Evolutionary conservation across 192 early-diverging fungal species (phyloP), one percentile per base, ranked within the genome.

Genomic region (Backusella luteola): DNA sequence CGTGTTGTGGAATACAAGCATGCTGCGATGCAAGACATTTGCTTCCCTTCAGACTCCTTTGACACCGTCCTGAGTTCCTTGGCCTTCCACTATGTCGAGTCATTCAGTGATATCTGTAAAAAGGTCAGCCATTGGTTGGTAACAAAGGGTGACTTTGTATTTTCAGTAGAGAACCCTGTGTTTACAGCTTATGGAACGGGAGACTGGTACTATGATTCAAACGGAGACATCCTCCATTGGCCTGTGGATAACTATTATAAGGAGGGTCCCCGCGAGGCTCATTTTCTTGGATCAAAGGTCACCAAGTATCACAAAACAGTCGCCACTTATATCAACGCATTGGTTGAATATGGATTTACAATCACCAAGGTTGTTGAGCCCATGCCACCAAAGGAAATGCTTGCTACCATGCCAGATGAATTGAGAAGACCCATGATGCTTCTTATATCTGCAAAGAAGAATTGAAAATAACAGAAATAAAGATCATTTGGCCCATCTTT

Each of bases 241-340:
- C 75, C 75, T 23, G 68, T 76, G 9, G 75, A 76, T 59, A 21
- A 29, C 32, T 76, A 76, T 32, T 70, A 15, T 32, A 23, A 15
- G 6, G 67, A 76, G 34, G 66, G 75, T 15, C 2, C 23, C 3
- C 67, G 75, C 2, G 21, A 69, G 19, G 34, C 67, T 3, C 23
- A 69, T 1, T 76, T 76, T 23, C 36, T 76, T 11, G 68, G 68
- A 23, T 49, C 41, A 11, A 19, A 42, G n/a, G 49, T 76, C 14
- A 52, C 19, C 5, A 76, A 76, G 36, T 76, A 76, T 67, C 75
- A 76, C 44, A 76, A 67, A 56, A 76, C 75, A 4, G 26, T 76
- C 4, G 36, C 67, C 17, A 67, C 75, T 14, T 76, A 76, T 36
- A 42, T 76, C 32, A 68, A 76, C 14, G 39, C 44, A n/a, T 36